Base-by-base conservation (phyloP, 495 filamentous ascomycete species). In the Penicillium coffeae region DNA sequence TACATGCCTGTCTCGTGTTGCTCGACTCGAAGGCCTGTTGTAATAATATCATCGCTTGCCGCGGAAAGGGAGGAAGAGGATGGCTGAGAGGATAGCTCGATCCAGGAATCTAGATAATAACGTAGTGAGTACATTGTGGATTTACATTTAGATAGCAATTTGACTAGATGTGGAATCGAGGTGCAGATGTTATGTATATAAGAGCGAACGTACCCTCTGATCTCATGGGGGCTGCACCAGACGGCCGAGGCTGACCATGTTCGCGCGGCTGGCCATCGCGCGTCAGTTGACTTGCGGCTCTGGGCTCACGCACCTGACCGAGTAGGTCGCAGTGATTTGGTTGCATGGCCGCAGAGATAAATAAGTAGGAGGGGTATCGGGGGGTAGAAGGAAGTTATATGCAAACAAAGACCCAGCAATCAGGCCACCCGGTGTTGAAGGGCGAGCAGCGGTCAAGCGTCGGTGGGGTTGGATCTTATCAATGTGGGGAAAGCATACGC, bases 61-160 rank as follows among this genome's bases (percentile, higher is more conserved):
- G 67, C 70, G 18, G 91, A 96, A n/a, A 93, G 72, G 22, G 83
- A 87, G 12, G 93, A 95, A 8, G 91, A 92, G 1, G 91, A 96
- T 16, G 92, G 89, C 48, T 94, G 89, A 2, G 93, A 97, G 38
- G 88, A 79, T 47, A 98, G 83, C 65, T 98, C 93, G 62, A 98
- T 83, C 93, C 93, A 98, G 1, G 92, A 96, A 70, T 96, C 93
- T 91, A 80, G 61, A 58, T 73, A 77, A 60, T 76, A 63, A 22
- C 60, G 69, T 32, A 74, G 69, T 79, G 74, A 78, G 73, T 78
- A 79, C 70, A 77, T 74, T 42, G 22, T 73, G 12, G 34, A 30
- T n/a, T 18, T 22, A 45, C 16, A 13, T 14, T 45, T 18, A 18
- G 32, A 9, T 12, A 22, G 14, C 21, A 42, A 43, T 21, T 36